Evolutionary conservation across 2,329 filamentous ascomycete genomes (phyloP).

Genomic region (Xylariaceae sp.): DNA sequence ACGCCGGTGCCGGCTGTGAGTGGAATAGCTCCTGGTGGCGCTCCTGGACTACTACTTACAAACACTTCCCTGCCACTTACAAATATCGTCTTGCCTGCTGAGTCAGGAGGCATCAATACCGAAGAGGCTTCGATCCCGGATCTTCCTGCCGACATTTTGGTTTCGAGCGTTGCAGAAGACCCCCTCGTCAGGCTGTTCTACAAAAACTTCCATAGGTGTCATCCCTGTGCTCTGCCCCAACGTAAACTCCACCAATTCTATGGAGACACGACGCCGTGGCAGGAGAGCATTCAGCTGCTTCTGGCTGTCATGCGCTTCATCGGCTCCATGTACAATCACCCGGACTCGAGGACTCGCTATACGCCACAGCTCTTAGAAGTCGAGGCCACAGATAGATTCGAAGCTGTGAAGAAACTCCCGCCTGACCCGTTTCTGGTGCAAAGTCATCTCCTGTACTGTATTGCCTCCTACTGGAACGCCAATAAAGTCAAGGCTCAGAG

Average conservation of each 20-base stretch:
- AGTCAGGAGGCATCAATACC: conserved; percentile 6
- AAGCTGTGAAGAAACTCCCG: conserved; percentile 1
- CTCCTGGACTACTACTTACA: too few species aligned
- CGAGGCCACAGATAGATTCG: conserved; percentile 12
- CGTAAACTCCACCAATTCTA: conserved; percentile 10
- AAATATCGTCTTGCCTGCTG: neutral
- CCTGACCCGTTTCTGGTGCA: conserved; percentile 17
- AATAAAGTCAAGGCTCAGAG: conserved; percentile 12
- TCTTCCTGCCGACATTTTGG: conserved; percentile 6
- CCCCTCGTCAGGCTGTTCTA: conserved; percentile 17
- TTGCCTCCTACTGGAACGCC: conserved; percentile 13
- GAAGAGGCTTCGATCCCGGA: conserved; percentile 3
- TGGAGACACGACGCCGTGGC: neutral
- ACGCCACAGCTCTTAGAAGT: conserved; percentile 9
- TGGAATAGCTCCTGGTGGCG: neutral
- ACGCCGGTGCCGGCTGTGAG: neutral
- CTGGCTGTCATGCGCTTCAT: conserved; percentile 17
- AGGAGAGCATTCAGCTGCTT: conserved; percentile 10
- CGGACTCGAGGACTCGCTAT: neutral
- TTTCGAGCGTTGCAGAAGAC: conserved; percentile 12
- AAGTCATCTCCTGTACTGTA: conserved; percentile 18
- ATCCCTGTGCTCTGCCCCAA: conserved; percentile 16
- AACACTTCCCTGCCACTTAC: neutral
- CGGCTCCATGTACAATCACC: conserved; percentile 14
- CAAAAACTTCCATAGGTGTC: conserved; percentile 19